A percentile compares a stretch with the other conserved stretches of the same genome.
These are phyloP conservation scores for Odontarrhena argentea DNA, from an alignment of 345 rosid species.

Conservation along the genomic window DNA sequence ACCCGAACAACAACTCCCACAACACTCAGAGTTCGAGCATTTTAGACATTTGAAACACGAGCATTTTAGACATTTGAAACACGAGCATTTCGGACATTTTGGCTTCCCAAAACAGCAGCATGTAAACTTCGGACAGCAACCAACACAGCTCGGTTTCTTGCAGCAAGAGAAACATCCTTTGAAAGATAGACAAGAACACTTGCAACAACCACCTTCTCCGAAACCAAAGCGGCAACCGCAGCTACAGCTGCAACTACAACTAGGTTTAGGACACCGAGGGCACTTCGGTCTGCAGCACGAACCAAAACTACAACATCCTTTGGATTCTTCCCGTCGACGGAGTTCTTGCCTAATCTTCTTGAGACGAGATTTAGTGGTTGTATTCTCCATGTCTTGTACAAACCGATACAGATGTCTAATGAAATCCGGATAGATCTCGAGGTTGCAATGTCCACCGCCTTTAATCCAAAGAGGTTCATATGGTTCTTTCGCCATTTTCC, in stretches of 20 bases:
- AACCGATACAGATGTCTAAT: constrained; percentile 82
- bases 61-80: constrained; percentile 31
- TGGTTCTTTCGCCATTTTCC: constrained; percentile 90
- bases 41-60: constrained; percentile 28
- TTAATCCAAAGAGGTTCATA: constrained; percentile 97
- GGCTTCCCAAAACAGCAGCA: constrained; percentile 52
- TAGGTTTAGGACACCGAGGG: constrained; percentile 50
- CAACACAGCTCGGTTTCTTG: constrained; percentile 45
- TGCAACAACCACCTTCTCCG: constrained; percentile 26
- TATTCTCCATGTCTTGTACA: constrained; percentile 87
- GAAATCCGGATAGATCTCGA: constrained; percentile 94
- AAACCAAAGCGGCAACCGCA: neutral
- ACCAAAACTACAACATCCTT: constrained; percentile 56
- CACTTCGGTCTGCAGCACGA: constrained; percentile 47
- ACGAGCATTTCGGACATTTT: constrained; percentile 46
- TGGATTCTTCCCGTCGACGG: constrained; percentile 45
- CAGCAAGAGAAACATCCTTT: constrained; percentile 46
- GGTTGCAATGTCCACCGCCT: constrained; percentile 98
- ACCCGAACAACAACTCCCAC: constrained; percentile 31
- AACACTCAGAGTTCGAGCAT: constrained; percentile 3
- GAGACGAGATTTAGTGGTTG: constrained; percentile 66
- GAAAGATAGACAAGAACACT: constrained; percentile 44
- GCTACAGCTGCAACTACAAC: constrained; percentile 34
- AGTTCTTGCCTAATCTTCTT: constrained; percentile 69
- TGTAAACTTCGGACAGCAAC: constrained; percentile 31